phyloP scores from a whole-genome alignment of 768 basidiomycete species.

The Suillus placidus region DNA sequence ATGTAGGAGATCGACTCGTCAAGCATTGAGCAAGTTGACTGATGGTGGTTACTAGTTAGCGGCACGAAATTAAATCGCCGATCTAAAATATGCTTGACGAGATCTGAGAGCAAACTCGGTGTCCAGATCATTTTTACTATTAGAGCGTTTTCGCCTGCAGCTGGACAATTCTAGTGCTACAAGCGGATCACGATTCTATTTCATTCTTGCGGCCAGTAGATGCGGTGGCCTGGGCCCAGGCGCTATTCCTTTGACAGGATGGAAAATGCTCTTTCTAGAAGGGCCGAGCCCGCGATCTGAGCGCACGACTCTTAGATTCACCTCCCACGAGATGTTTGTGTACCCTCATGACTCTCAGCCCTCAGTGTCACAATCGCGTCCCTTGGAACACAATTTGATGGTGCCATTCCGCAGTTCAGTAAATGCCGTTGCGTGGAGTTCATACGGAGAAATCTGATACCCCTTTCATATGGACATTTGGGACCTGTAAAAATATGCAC shows the following conservation, averaged over 20 bases:
- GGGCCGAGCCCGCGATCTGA: neutral
- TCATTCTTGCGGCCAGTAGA: neutral
- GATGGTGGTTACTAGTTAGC: neutral
- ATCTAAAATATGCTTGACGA: neutral
- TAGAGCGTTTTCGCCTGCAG: neutral
- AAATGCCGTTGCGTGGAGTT: conserved; percentile 4
- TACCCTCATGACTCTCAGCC: neutral
- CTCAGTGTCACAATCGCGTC: neutral
- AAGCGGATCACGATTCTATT: neutral
- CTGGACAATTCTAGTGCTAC: neutral
- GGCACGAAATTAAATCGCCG: neutral
- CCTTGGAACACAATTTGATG: neutral
- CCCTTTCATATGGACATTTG: conserved; percentile 1
- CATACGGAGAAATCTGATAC: neutral
- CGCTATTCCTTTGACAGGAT: neutral
- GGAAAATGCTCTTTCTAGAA: neutral
- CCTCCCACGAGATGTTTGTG: conserved; percentile 2
- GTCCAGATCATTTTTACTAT: neutral
- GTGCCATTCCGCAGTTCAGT: neutral
- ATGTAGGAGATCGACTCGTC: neutral
- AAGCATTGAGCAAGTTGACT: neutral
- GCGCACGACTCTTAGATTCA: neutral
- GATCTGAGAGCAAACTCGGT: neutral
- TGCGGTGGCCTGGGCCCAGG: neutral
- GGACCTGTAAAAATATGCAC: neutral